Base-by-base conservation (phyloP, 768 basidiomycete species). In the Amyloporia xantha region DNA sequence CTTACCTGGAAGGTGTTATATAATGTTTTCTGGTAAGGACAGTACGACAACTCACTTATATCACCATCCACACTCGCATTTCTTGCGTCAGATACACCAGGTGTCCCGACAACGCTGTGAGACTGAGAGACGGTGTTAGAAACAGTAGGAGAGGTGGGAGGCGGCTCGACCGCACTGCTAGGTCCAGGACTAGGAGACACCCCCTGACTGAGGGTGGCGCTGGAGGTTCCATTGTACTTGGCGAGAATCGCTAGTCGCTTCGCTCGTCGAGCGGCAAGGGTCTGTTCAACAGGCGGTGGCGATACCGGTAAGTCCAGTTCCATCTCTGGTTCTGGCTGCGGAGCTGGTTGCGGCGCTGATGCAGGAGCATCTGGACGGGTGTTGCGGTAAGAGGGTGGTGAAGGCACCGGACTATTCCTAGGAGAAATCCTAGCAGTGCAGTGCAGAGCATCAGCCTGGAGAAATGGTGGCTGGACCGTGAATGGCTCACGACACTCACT, bases 111-210 rank as follows among this genome's bases (percentile, higher is more conserved):
- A 45, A 62, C 55, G 57, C 74, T 78, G 68, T 75, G 71, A 62
- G 70, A 71, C 69, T 78, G 81, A 64, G 78, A 75, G 62, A 70
- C 62, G 59, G 71, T 65, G 78, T 86, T 72, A 85, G 84, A 83
- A 72, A 77, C 62, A 59, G 70, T 59, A 46, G 77, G 72, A 67
- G 73, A 62, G 66, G 71, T 68, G 62, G 73, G 72, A 77, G 81
- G 81, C 79, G 81, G 82, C 59, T 79, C 77, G 62, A 79, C 78
- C 79, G 82, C 81, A 82, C 82, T 84, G 67, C 79, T 81, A 68
- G 79, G 74, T 63, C 76, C 76, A 39, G 80, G 78, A 59, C 78
- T 79, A 28, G 78, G 75, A 53, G 76, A 78, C 54, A 71, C 62
- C 28, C 39, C 45, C 33, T 54, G 50, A 56, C 74, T 73, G 48